Evolutionary conservation across 164 flowering plant genomes (phyloP).

Genomic region (Brasenia schreberi): DNA sequence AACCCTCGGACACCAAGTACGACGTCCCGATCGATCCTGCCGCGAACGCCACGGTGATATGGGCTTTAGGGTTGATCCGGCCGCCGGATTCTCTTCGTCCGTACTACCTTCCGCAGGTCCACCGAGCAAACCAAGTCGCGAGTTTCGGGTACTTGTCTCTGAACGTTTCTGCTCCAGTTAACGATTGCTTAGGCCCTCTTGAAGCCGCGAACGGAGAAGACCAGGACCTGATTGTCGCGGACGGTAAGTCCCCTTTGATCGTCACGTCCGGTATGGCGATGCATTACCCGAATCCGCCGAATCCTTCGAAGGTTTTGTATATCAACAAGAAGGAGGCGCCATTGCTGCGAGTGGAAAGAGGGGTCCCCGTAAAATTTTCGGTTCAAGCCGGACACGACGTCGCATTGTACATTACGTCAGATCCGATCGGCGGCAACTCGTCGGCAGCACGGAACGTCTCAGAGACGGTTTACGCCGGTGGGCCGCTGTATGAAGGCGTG

Average conservation of each 20-base stretch:
- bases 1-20: constrained; percentile 44
- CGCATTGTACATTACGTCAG: constrained; percentile 83
- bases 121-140: constrained; percentile 42
- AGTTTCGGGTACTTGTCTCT: constrained; percentile 51
- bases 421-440: constrained; percentile 88
- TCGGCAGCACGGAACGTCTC: constrained; percentile 48
- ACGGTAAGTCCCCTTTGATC: constrained; percentile 56
- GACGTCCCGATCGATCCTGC: constrained; percentile 41
- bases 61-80: constrained; percentile 86
- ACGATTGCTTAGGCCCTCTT: constrained; percentile 85
- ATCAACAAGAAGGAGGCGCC: constrained; percentile 95
- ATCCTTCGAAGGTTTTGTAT: constrained; percentile 72
- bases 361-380: constrained; percentile 82
- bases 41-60: constrained; percentile 62
- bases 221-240: constrained; percentile 76
- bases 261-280: constrained; percentile 51
- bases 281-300: constrained; percentile 86
- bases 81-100: constrained; percentile 80
- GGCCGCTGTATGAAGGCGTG: constrained; percentile 79
- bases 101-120: constrained; percentile 79
- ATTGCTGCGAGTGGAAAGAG: constrained; percentile 81
- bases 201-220: constrained; percentile 81
- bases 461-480: constrained; percentile 83
- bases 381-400: constrained; percentile 97
- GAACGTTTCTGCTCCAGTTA: constrained; percentile 53